Base-by-base conservation (phyloP, 768 basidiomycete genomes). In the Steccherinum ochraceum region DNA sequence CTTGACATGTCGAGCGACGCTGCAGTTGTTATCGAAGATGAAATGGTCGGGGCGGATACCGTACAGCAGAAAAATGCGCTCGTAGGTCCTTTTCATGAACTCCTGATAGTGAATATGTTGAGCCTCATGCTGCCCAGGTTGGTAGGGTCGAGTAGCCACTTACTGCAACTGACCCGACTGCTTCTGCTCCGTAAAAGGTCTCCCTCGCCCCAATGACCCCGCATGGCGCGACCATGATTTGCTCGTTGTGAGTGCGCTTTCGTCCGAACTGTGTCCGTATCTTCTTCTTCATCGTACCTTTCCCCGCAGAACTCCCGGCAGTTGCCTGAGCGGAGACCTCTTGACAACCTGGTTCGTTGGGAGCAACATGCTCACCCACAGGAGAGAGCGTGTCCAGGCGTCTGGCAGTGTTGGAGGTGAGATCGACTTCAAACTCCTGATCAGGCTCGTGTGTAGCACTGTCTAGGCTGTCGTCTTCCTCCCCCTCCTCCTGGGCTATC, bases 21-120 rank as follows among this genome's bases (percentile, higher is more conserved):
- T 18, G 53, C 64, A 69, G 44, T 62, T 61, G 42, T 61, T 62
- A 46, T 68, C 64, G 47, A 59, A 69, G 48, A 66, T 54, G n/a
- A 67, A 45, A 40, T 60, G 49, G 2, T 64, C 51, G 0, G 64
- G 65, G 48, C 51, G 61, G 20, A 4, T 2, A n/a, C 56, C 7
- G 57, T 50, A 20, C 54, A 53, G 16, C 46, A 7, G 47, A 45
- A n/a, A n/a, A n/a, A n/a, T n/a, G n/a, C n/a, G n/a, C n/a, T n/a
- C n/a, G 13, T 56, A 35, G 24, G 21, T 45, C n/a, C 1, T 13
- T 40, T 2, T 54, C 52, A 27, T 54, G 48, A 24, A 52, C 5
- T 51, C 44, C 64, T 10, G n/a, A 49, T 51, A 10, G 27, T 39
- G 24, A 43, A 59, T 55, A 45, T 62, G 0, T 47, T 4, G 47